Evolutionary conservation across 768 basidiomycete genomes (phyloP), one percentile per base, ranked within the genome.

Genomic region (Termitomyces sp.): DNA sequence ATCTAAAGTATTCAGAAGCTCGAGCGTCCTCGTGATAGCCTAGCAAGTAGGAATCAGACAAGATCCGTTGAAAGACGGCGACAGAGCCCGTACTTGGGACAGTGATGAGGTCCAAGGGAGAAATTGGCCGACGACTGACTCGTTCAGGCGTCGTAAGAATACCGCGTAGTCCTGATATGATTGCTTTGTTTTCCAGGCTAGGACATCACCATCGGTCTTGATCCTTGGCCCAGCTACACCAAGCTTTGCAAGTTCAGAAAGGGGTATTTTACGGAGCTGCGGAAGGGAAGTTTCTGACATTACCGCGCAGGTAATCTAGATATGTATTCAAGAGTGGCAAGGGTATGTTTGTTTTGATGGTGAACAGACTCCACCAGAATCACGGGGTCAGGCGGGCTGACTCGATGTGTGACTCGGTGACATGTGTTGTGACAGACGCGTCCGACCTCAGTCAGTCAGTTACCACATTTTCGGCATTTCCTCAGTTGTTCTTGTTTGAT

Each of bases 111-210:
- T 64, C 66, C 69, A 77, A 34, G 86, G 81, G 31, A 90, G 76
- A 53, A 69, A 70, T 53, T 76, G 71, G 27, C 88, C 92, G 8
- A 87, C 84, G 9, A 95, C 88, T 5, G 90, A 79, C 59, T 92
- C 87, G 57, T 82, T 91, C 42, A 95, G 72, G 46, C 89, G 80
- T 22, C 82, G 83, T 31, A 95, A 73, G 71, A 94, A 96, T 22
- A 88, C 64, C 42, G 78, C 78, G 66, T 87, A 94, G 62, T 90
- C 89, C 57, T 74, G 72, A 67, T 90, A 96, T 0, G 90, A 89
- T 37, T 71, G 78, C 5, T 88, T 87, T 2, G 63, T 68, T 63
- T 81, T 85, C 93, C 93, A 97, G n/a, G 65, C 59, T 24, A 77
- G 76, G 34, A 94, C 81, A 62, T 92, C 90, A 14, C 80, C 75